Evolutionary conservation across 2,329 filamentous ascomycete species (phyloP).

Genomic region (Cercospora zeae-maydis): DNA sequence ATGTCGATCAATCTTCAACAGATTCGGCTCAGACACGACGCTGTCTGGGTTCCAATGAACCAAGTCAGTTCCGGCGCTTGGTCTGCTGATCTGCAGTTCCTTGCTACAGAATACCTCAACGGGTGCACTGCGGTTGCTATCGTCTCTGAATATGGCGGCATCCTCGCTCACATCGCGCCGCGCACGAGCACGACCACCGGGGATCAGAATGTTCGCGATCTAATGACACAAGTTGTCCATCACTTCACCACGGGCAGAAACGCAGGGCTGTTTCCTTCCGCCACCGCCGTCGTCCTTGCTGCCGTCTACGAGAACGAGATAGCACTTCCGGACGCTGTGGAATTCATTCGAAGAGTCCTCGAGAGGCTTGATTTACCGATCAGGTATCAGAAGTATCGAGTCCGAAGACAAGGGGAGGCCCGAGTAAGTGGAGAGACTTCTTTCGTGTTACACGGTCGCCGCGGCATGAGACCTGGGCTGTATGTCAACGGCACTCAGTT

Average conservation of each 20-base stretch:
- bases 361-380: neutral
- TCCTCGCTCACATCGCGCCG: constrained; percentile 3
- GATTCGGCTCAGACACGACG: neutral
- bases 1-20: neutral
- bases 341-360: neutral
- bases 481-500: neutral
- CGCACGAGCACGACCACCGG: neutral
- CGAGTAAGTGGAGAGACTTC: constrained; percentile 1
- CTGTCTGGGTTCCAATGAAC: neutral
- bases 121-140: neutral
- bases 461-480: neutral
- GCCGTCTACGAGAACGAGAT: neutral
- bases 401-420: neutral
- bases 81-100: neutral
- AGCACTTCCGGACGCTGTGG: neutral
- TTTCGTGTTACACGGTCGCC: neutral
- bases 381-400: neutral
- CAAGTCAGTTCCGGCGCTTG: neutral
- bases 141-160: neutral
- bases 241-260: neutral
- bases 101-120: neutral
- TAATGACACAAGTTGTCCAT: neutral
- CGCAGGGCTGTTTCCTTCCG: neutral
- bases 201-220: neutral
- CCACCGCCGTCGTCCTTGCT: neutral